Percentiles rank a stretch among this genome's conserved stretches.
These are phyloP conservation scores for Gossypium herbaceum DNA, from an alignment of 345 rosid genomes.

Conservation along the genomic window DNA sequence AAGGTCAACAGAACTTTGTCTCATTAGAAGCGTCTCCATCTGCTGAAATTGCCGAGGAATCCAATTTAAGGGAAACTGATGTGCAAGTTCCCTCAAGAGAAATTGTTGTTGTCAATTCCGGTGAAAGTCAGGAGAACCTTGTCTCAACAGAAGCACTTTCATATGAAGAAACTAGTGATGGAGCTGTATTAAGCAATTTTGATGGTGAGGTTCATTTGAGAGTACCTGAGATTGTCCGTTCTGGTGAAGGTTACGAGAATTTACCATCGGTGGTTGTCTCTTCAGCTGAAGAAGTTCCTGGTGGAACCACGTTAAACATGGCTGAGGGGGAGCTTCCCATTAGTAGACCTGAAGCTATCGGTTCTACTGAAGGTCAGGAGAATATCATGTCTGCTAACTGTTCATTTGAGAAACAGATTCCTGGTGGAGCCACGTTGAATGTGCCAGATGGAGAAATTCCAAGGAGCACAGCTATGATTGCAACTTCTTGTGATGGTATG, in stretches of 20 bases:
- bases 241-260: not conserved
- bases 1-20: slow-evolving; percentile 20
- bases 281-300: not conserved
- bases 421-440: slow-evolving; percentile 16
- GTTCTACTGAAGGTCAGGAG: slow-evolving; percentile 13
- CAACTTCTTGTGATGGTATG: slow-evolving; percentile 6
- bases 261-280: not conserved
- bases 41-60: slow-evolving; percentile 1
- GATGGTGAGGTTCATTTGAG: slow-evolving; percentile 26
- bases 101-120: slow-evolving; percentile 2
- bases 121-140: slow-evolving; percentile 5
- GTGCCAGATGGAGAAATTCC: slow-evolving; percentile 8
- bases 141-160: not conserved
- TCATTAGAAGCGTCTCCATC: not conserved
- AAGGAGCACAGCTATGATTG: slow-evolving; percentile 14
- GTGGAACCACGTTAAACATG: slow-evolving; percentile 12
- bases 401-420: slow-evolving; percentile 23
- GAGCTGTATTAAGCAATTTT: not conserved
- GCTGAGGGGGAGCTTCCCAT: slow-evolving; percentile 7
- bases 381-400: not conserved
- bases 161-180: not conserved
- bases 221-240: slow-evolving; percentile 3
- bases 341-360: slow-evolving; percentile 12
- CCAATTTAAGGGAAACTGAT: slow-evolving; percentile 1
- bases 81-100: not conserved